Evolutionary conservation across 164 flowering plant species (phyloP).

Genomic region (Umbellularia californica): DNA sequence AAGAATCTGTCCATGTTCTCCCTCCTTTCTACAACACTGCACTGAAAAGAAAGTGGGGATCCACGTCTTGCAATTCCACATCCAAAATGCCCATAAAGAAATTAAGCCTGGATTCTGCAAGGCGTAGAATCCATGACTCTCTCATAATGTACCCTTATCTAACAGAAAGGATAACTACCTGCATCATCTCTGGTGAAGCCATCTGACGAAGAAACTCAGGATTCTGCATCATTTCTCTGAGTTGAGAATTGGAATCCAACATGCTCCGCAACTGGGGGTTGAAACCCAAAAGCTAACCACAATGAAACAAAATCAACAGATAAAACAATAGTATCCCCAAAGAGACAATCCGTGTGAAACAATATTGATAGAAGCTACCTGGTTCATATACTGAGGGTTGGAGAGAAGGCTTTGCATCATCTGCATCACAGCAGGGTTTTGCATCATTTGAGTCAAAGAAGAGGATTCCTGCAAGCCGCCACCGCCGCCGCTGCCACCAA

Average conservation of each 20-base stretch:
- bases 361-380: conserved; percentile 23
- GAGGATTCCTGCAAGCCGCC: conserved; percentile 44
- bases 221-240: conserved; percentile 76
- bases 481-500: conserved; percentile 17
- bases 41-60: no score
- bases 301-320: conserved; percentile 2
- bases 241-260: conserved; percentile 47
- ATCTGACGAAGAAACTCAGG: conserved; percentile 65
- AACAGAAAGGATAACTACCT: conserved; percentile 24
- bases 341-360: neutral
- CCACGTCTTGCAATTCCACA: no score
- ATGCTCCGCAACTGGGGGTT: conserved; percentile 48
- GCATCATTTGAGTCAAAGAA: conserved; percentile 63
- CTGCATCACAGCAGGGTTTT: conserved; percentile 83
- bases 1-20: no score
- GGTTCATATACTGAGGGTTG: conserved; percentile 62
- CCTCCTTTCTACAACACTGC: no score
- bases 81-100: no score
- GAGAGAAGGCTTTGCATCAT: conserved; percentile 74
- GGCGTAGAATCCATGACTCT: neutral
- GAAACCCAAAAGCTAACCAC: conserved; percentile 32
- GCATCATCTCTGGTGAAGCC: conserved; percentile 64
- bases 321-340: neutral
- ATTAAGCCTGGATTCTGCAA: no score
- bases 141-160: neutral